phyloP scores from a whole-genome alignment of 169 alveolate genomes.

The Babesia gibsoni region DNA sequence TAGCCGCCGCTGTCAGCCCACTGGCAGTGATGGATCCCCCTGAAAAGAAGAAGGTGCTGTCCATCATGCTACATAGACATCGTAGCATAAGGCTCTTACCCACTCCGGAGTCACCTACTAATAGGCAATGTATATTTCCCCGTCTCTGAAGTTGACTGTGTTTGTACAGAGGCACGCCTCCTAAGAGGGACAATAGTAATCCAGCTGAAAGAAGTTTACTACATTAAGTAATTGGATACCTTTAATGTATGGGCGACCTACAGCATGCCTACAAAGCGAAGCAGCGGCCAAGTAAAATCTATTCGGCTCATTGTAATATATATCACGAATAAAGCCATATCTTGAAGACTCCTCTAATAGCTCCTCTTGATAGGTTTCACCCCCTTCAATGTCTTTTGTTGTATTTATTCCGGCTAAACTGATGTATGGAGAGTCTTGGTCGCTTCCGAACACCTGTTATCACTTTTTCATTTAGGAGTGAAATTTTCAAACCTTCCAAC shows the following conservation, averaged over 20 bases:
- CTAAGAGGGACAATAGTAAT: slow-evolving; percentile 62
- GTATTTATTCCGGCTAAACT: too few species aligned
- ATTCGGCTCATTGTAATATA: slow-evolving; percentile 58
- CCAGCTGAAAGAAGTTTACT: slow-evolving; percentile 60
- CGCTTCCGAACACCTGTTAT: too few species aligned
- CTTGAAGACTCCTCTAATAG: not conserved
- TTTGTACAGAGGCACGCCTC: slow-evolving; percentile 67
- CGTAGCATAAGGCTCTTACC: slow-evolving; percentile 68
- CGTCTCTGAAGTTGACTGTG: slow-evolving; percentile 39
- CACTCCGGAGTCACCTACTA: slow-evolving; percentile 71
- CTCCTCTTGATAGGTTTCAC: too few species aligned
- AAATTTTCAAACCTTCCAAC: too few species aligned
- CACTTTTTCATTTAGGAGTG: too few species aligned
- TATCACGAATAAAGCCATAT: slow-evolving; percentile 56
- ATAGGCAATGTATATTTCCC: slow-evolving; percentile 65
- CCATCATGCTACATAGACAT: slow-evolving; percentile 56
- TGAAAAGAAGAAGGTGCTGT: slow-evolving; percentile 59
- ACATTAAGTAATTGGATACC: slow-evolving; percentile 1
- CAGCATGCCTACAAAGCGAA: slow-evolving; percentile 63
- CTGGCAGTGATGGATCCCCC: slow-evolving; percentile 85
- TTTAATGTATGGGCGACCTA: slow-evolving; percentile 32
- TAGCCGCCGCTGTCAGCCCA: slow-evolving; percentile 86
- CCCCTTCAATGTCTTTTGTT: too few species aligned
- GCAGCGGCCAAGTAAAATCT: slow-evolving; percentile 67
- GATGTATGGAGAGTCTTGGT: too few species aligned